Evolutionary conservation across 164 flowering plant genomes (phyloP), one percentile per base, ranked within the genome.

Genomic region (Cinnamomum micranthum): DNA sequence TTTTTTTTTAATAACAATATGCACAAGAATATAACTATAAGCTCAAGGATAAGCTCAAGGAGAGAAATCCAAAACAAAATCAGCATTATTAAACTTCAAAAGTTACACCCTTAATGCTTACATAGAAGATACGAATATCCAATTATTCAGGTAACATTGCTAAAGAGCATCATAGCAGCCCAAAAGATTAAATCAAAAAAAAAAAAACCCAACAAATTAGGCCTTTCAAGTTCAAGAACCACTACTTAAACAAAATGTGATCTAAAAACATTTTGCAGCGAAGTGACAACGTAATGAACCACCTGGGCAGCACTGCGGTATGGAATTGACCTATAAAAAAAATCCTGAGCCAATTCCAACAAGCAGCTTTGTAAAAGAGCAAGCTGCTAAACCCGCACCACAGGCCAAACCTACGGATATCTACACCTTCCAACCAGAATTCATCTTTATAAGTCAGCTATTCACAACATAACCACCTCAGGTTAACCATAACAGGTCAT

Each of bases 241-340:
- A 67, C 47, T 2, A 15, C 69, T 33, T 19, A 14, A 6, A 22
- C 69, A 67, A 0, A 35, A 19, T 10, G n/a, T 67, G 20, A 17
- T 20, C 69, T 28, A 17, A 19, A 55, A 67, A 67, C 50, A 28
- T 35, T 31, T 66, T 28, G 41, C 20, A 27, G 11, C 47, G 13
- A 66, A 27, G 41, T 15, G 47, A 5, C 69, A 35, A 59, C 23
- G 72, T 10, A 19, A 17, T 14, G 27, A 31, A 71, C n/a, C 35
- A 69, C 51, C 50, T n/a, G 67, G 47, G 52, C 74, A 50, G 55
- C 60, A 77, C 50, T 58, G 65, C 73, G 74, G n/a, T 2, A 19
- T 50, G 83, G 85, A 80, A 86, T 74, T 47, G 77, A 73, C 86
- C 87, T 51, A 75, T 78, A 78, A 84, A 83, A 82, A 87, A 88